Percentiles rank a stretch among this genome's conserved stretches.
phyloP scores from a whole-genome alignment of 1,284 basidiomycete species.

The Marasmius sp. region DNA sequence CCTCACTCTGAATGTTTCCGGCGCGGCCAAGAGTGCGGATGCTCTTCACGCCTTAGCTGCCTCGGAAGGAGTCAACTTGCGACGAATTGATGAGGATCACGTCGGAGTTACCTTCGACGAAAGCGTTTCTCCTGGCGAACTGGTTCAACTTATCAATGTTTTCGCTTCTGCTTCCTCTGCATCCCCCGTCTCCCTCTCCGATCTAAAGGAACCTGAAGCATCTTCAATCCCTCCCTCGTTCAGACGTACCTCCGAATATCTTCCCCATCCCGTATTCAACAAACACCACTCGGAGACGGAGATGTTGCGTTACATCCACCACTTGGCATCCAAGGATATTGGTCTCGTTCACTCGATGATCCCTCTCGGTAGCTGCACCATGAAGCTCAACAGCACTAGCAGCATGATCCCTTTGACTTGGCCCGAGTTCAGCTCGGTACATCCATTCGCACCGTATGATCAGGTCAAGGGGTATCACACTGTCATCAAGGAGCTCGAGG shows the following conservation, averaged over 20 bases:
- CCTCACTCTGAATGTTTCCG: constrained; percentile 80
- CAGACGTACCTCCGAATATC: constrained; percentile 72
- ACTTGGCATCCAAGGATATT: constrained; percentile 92
- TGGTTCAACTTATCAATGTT: constrained; percentile 80
- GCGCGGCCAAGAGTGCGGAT: constrained; percentile 57
- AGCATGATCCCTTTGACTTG: constrained; percentile 96
- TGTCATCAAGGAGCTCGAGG: constrained; percentile 89
- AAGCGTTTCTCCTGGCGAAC: constrained; percentile 75
- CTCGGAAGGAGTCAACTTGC: constrained; percentile 80
- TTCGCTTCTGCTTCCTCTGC: constrained; percentile 66
- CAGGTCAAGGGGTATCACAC: constrained; percentile 89
- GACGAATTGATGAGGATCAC: constrained; percentile 72
- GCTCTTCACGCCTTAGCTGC: constrained; percentile 72
- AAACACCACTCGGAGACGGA: constrained; percentile 96
- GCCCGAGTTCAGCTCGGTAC: constrained; percentile 88
- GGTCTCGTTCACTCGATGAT: constrained; percentile 97
- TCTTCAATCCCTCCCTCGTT: constrained; percentile 57
- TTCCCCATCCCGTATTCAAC: constrained; percentile 92
- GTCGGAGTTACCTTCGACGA: constrained; percentile 95
- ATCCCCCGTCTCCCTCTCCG: constrained; percentile 39
- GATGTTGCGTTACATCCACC: constrained; percentile 95
- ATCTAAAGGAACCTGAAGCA: constrained; percentile 38
- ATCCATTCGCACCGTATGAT: constrained; percentile 90
- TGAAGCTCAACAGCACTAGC: constrained; percentile 96
- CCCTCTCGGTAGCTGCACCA: constrained; percentile 93